A percentile compares a stretch with the other conserved stretches of the same genome.
phyloP scores from a whole-genome alignment of 2,329 filamentous ascomycete genomes.

The Colletotrichum ledebouriae region DNA sequence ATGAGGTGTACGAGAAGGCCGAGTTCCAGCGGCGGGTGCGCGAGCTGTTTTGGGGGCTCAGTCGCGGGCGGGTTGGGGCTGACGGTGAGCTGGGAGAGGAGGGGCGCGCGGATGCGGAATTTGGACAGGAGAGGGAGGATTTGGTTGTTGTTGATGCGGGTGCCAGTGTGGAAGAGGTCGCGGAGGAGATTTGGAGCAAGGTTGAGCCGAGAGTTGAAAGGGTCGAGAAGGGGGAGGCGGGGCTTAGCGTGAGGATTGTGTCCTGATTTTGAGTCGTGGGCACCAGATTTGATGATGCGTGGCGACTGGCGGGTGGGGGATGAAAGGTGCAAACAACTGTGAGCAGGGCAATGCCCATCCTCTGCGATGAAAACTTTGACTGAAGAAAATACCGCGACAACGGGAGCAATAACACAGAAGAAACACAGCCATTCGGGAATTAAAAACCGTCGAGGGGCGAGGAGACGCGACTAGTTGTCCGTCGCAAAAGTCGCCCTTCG shows the following conservation, averaged over 20 bases:
- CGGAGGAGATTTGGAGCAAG: slow-evolving; percentile 67
- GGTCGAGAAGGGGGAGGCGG: slow-evolving; percentile 65
- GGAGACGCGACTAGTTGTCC: too few species aligned
- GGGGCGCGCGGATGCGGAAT: slow-evolving; percentile 48
- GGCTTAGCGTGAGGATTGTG: slow-evolving; percentile 60
- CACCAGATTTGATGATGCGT: too few species aligned
- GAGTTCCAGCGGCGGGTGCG: slow-evolving; percentile 86
- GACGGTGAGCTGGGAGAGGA: slow-evolving; percentile 46
- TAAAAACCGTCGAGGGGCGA: too few species aligned
- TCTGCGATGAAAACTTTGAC: too few species aligned
- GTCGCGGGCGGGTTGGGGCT: slow-evolving; percentile 59
- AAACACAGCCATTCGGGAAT: too few species aligned
- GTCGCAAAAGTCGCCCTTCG: too few species aligned
- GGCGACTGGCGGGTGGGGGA: too few species aligned
- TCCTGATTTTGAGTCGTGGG: slow-evolving; percentile 10
- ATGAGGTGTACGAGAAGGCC: slow-evolving; percentile 88
- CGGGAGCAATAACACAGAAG: too few species aligned
- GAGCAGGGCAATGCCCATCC: too few species aligned
- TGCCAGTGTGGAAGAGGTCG: slow-evolving; percentile 67
- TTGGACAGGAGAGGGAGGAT: slow-evolving; percentile 66
- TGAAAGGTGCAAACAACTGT: too few species aligned
- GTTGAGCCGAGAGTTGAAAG: slow-evolving; percentile 61
- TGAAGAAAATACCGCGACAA: too few species aligned
- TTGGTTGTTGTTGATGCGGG: slow-evolving; percentile 68
- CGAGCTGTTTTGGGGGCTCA: slow-evolving; percentile 75